Evolutionary conservation across 2,329 filamentous ascomycete species (phyloP).

Genomic region (Mycogone perniciosa): DNA sequence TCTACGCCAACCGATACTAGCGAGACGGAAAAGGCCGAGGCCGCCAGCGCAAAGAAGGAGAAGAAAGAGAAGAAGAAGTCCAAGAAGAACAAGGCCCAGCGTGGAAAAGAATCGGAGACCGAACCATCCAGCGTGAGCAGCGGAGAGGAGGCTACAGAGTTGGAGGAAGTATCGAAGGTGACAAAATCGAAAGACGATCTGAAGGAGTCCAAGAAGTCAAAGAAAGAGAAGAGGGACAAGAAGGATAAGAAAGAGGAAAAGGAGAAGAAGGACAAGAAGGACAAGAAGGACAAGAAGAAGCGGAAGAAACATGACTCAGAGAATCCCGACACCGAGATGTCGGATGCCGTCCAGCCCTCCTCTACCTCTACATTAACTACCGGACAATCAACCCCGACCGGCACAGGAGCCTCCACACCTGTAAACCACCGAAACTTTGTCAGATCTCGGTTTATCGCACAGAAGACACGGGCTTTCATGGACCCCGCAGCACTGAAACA

Average conservation of each 20-base stretch:
- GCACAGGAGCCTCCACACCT: conserved; percentile 41
- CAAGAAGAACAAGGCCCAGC: conserved; percentile 18
- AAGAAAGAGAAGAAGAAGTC: conserved; percentile 22
- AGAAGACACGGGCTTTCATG: conserved; percentile 78
- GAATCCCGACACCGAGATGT: conserved; percentile 15
- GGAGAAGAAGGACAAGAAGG: conserved; percentile 37
- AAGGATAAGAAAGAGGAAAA: conserved; percentile 37
- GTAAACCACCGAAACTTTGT: conserved; percentile 61
- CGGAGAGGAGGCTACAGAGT: neutral
- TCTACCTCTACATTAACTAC: conserved; percentile 25
- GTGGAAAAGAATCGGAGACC: neutral
- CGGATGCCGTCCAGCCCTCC: conserved; percentile 6
- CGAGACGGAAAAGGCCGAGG: conserved; percentile 12
- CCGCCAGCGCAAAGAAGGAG: conserved; percentile 15
- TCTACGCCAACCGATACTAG: conserved; percentile 20
- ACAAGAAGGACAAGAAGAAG: conserved; percentile 44
- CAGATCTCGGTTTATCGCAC: conserved; percentile 75
- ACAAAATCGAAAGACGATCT: conserved; percentile 17
- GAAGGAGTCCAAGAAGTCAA: conserved; percentile 29
- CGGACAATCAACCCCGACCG: conserved; percentile 33
- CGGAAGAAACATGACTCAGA: conserved; percentile 39
- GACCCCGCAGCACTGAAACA: conserved; percentile 81
- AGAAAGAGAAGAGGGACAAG: conserved; percentile 36
- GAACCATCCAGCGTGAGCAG: too few species aligned
- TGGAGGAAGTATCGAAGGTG: conserved; percentile 17